Base-by-base conservation (phyloP, 148 eudicot genomes). In the Vaccinium vitisidaea region DNA sequence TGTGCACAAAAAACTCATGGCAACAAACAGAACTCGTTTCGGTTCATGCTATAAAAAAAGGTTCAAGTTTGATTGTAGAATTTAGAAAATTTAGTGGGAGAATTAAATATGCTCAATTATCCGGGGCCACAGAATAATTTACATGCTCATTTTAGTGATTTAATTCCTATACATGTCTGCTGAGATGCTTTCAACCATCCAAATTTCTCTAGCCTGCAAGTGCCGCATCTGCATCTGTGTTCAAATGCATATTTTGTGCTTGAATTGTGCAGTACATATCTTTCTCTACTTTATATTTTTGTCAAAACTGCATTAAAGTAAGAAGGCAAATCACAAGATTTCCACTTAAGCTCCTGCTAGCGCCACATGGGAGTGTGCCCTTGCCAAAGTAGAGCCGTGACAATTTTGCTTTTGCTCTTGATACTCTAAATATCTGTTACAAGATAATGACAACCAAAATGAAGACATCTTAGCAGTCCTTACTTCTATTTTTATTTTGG, bases 111-210 rank as follows among this genome's bases (percentile, higher is more conserved):
- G 61, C 8, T 6, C 61, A 56, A 56, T 56, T 56, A 56, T 56
- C 61, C 6, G 46, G 46, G 6, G 5, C 46, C 46, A 65, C 71
- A 9, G 32, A 11, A 65, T 25, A 23, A 11, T 65, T 25, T 14
- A 65, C 71, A 4, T 25, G 71, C 15, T 25, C 15, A 3, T 25
- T 65, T 23, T 25, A 63, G 18, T 71, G 48, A 30, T 71, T 32
- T 71, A 73, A 73, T 73, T 70, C 1, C 21, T 8, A 1, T 16
- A 73, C 5, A 36, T 32, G 43, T 36, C 76, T 15, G 43, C 46
- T 73, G 76, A 73, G 48, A 32, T 70, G 75, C 75, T 70, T 70
- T 70, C 16, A 30, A 30, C 75, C 75, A 11, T 27, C 75, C 43
- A 30, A 8, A 2, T 70, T 18, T 13, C 39, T 70, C 75, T 70